Evolutionary conservation across 192 early-diverging fungal species (phyloP).

Genomic region (Linnemannia hyalina): DNA sequence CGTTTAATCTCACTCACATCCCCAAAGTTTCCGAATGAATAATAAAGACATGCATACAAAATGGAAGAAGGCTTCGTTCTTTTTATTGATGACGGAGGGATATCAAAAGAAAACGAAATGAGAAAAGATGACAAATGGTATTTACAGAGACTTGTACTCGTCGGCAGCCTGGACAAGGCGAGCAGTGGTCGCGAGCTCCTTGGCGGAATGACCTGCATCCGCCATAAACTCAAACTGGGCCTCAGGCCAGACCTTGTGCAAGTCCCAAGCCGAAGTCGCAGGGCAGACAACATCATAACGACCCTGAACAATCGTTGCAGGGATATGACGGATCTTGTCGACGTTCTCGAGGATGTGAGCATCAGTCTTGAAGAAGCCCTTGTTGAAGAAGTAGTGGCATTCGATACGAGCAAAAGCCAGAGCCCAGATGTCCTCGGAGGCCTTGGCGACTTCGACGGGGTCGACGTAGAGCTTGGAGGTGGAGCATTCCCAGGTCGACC

Average conservation of each 20-base stretch:
- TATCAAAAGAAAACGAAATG: no score
- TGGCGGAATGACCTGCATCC: constrained; percentile 75
- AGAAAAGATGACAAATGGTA: background rate
- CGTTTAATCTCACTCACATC: no score
- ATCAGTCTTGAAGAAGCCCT: constrained; percentile 76
- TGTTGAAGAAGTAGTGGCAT: constrained; percentile 76
- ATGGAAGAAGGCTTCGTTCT: background rate
- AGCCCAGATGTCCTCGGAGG: constrained; percentile 70
- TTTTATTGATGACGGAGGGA: background rate
- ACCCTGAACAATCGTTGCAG: constrained; percentile 71
- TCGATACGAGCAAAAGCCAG: constrained; percentile 81
- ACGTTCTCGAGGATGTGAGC: constrained; percentile 73
- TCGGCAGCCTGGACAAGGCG: constrained; percentile 71
- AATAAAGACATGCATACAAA: background rate
- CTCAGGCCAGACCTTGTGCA: constrained; percentile 71
- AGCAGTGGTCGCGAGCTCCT: constrained; percentile 64
- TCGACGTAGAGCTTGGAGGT: constrained; percentile 68
- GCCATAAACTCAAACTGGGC: constrained; percentile 74
- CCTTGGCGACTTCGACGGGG: constrained; percentile 67
- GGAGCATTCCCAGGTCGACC: constrained; percentile 67
- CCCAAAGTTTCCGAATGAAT: no score
- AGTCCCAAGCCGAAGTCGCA: constrained; percentile 51
- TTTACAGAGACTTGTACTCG: constrained; percentile 66
- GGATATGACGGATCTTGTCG: constrained; percentile 75
- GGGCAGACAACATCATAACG: constrained; percentile 53